These are phyloP conservation scores for Taphrina communis DNA, from an alignment of 1,139 yeast genomes.

Conservation along the genomic window DNA sequence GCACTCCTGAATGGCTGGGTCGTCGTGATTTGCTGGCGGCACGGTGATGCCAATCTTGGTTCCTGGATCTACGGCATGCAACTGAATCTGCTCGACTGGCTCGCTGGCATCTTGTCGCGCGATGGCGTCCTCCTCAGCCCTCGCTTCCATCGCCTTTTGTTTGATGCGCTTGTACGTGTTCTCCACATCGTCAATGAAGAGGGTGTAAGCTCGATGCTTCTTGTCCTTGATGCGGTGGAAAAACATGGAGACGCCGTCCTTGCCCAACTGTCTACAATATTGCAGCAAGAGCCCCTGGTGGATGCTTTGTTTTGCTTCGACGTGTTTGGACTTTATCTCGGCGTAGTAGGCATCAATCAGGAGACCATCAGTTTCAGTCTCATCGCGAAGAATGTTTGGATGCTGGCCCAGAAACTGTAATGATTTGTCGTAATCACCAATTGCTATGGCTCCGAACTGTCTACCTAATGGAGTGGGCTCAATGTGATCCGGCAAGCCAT, in stretches of 20 bases:
- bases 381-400: conserved; percentile 68
- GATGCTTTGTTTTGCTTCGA: conserved; percentile 65
- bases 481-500: conserved; percentile 53
- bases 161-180: conserved; percentile 74
- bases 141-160: conserved; percentile 71
- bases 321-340: conserved; percentile 67
- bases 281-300: conserved; percentile 82
- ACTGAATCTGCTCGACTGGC: conserved; percentile 80
- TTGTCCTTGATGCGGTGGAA: conserved; percentile 60
- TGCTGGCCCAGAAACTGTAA: conserved; percentile 64
- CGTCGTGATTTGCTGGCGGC: conserved; percentile 60
- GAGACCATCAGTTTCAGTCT: conserved; percentile 88
- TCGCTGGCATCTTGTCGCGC: conserved; percentile 52
- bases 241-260: conserved; percentile 69
- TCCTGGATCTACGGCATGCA: conserved; percentile 84
- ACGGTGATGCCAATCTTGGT: conserved; percentile 74
- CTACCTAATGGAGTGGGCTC: conserved; percentile 68
- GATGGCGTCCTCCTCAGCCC: conserved; percentile 55
- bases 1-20: conserved; percentile 57
- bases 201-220: conserved; percentile 65
- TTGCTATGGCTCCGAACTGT: conserved; percentile 65
- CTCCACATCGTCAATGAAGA: conserved; percentile 74
- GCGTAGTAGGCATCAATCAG: conserved; percentile 90
- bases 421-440: conserved; percentile 58
- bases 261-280: conserved; percentile 68